phyloP scores from a whole-genome alignment of 805 yeast genomes.

The Cyberlindnera japonica region DNA sequence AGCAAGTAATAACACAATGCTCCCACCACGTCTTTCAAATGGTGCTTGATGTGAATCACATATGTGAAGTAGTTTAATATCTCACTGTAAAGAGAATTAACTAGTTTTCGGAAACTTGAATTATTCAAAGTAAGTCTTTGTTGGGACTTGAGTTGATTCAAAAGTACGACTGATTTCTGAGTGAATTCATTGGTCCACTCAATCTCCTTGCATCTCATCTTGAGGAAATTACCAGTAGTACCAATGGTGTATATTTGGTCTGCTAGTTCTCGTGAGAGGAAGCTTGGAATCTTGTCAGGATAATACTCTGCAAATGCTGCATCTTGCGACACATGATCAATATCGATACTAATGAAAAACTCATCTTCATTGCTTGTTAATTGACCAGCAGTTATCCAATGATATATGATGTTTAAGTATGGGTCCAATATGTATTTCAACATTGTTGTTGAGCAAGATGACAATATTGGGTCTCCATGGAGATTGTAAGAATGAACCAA shows the following conservation, averaged over 20 bases:
- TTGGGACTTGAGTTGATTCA: constrained; percentile 24
- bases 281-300: constrained; percentile 40
- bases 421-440: constrained; percentile 49
- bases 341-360: constrained; percentile 38
- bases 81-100: constrained; percentile 46
- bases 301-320: constrained; percentile 7
- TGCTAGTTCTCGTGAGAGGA: constrained; percentile 39
- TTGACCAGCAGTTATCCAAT: constrained; percentile 72
- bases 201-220: constrained; percentile 60
- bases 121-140: constrained; percentile 11
- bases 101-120: constrained; percentile 31
- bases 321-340: neutral
- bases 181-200: constrained; percentile 50
- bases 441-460: constrained; percentile 39
- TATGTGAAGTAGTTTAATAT: constrained; percentile 48
- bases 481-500: constrained; percentile 45
- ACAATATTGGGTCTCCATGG: constrained; percentile 62
- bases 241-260: constrained; percentile 63
- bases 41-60: constrained; percentile 46
- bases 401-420: constrained; percentile 52
- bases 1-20: constrained; percentile 65
- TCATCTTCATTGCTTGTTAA: constrained; percentile 51
- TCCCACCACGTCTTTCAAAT: constrained; percentile 49
- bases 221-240: constrained; percentile 60
- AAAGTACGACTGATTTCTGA: constrained; percentile 20